phyloP scores from a whole-genome alignment of 1,284 basidiomycete species.

The Xerocomus amazonicus region DNA sequence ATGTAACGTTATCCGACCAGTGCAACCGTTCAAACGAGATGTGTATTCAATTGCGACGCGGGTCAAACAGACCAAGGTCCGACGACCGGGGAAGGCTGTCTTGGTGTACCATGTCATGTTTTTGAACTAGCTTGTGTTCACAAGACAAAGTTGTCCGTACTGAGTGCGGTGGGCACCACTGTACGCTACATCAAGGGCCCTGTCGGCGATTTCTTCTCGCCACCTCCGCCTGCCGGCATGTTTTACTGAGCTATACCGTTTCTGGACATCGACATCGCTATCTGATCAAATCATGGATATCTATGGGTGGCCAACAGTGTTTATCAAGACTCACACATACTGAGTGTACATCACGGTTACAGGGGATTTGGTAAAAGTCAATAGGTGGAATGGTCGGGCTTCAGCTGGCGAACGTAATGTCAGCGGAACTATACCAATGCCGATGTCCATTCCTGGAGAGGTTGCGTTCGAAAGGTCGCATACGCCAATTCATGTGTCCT shows the following conservation, averaged over 20 bases:
- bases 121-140: too few species aligned
- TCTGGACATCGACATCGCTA: background rate
- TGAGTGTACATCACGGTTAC: background rate
- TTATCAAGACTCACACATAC: background rate
- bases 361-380: background rate
- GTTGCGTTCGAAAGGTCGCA: background rate
- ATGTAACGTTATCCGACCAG: background rate
- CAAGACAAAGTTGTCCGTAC: too few species aligned
- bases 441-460: background rate
- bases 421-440: background rate
- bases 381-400: background rate
- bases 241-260: background rate
- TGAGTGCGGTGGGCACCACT: background rate
- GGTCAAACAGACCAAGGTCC: background rate
- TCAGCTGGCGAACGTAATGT: background rate
- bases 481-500: too few species aligned
- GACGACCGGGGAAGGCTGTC: background rate
- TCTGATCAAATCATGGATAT: background rate
- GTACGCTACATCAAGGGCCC: background rate
- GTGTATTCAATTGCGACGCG: too few species aligned
- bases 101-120: too few species aligned
- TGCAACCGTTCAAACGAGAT: too few species aligned
- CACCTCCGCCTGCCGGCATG: slow-evolving; percentile 1
- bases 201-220: background rate
- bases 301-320: background rate